Evolutionary conservation across 179 eudicot species (phyloP), one percentile per base, ranked within the genome.

Genomic region (Amaranthus tricolor): DNA sequence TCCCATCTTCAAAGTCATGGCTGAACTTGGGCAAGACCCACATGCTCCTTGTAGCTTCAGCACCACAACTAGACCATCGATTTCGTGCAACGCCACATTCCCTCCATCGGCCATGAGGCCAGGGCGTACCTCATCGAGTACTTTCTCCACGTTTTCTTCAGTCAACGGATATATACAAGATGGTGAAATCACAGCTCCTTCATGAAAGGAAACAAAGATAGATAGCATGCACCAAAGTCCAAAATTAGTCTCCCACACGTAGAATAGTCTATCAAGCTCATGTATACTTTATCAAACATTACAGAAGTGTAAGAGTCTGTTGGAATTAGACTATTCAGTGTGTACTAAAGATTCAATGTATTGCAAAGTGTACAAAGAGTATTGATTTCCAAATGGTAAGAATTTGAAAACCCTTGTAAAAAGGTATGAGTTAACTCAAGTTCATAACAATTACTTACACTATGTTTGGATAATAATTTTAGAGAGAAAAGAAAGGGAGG

Each of bases 101-200:
- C 98, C 98, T 55, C 98, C 98, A 83, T 94, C 98, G 1, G 90
- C 98, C 96, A 94, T 89, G 48, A 94, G 91, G 61, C 91, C 85
- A 2, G 98, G 98, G 51, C 97, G 83, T 53, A 94, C 97, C 80
- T 92, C 90, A 71, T 94, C 98, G 60, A 94, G 73, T 20, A 94
- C 98, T 75, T 84, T 92, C 89, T 94, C 98, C 3, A 92, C 97
- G 74, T 87, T 94, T 79, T 94, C 96, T 78, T 94, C 97, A 0
- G 98, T 94, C 64, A 94, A 78, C n/a, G 96, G 92, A 75, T 89
- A 84, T 60, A 90, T 91, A 81, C 93, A 89, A 6, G 76, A 85
- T 40, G 93, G 98, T 48, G 87, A 85, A 75, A 88, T 73, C 74
- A 80, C 87, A 56, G 43, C n/a, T 40, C 90, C 89, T 87, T 79